Percentiles rank a stretch among this genome's conserved stretches.
These are phyloP conservation scores for Populus tomentosa DNA, from an alignment of 441 rosid species.

Conservation along the genomic window DNA sequence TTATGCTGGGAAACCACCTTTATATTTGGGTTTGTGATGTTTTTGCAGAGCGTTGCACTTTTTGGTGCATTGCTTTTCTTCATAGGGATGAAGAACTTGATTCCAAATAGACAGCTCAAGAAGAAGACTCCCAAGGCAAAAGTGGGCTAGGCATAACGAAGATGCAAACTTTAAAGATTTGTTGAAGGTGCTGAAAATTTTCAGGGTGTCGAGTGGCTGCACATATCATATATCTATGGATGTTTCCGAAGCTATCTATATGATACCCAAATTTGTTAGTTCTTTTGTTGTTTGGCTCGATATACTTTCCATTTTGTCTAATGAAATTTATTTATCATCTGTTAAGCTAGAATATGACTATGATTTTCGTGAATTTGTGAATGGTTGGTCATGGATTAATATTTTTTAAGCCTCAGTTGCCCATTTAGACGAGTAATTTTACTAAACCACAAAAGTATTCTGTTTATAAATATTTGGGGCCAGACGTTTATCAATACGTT, in stretches of 20 bases:
- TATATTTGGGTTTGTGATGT: not conserved
- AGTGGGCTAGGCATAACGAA: constrained; percentile 14
- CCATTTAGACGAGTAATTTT: not conserved
- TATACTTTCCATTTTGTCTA: constrained; percentile 8
- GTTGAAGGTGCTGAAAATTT: constrained; percentile 9
- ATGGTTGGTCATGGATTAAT: not conserved
- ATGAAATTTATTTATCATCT: constrained; percentile 2
- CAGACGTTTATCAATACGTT: not conserved
- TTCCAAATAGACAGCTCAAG: constrained; percentile 41
- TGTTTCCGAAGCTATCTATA: constrained; percentile 6
- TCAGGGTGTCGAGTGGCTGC: constrained; percentile 19
- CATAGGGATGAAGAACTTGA: constrained; percentile 42
- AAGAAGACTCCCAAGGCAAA: constrained; percentile 36
- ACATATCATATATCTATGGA: constrained; percentile 14
- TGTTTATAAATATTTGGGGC: not conserved
- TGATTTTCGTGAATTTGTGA: constrained; percentile 3
- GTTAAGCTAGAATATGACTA: constrained; percentile 12
- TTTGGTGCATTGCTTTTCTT: constrained; percentile 44
- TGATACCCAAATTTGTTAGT: constrained; percentile 7
- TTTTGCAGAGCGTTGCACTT: constrained; percentile 38
- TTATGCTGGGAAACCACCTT: not conserved
- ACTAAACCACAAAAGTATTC: not conserved
- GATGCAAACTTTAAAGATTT: constrained; percentile 7
- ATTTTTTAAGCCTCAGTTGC: not conserved
- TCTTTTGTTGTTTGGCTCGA: constrained; percentile 6